Evolutionary conservation across 192 early-diverging fungal genomes (phyloP).

Genomic region (Entomortierella beljakovae): DNA sequence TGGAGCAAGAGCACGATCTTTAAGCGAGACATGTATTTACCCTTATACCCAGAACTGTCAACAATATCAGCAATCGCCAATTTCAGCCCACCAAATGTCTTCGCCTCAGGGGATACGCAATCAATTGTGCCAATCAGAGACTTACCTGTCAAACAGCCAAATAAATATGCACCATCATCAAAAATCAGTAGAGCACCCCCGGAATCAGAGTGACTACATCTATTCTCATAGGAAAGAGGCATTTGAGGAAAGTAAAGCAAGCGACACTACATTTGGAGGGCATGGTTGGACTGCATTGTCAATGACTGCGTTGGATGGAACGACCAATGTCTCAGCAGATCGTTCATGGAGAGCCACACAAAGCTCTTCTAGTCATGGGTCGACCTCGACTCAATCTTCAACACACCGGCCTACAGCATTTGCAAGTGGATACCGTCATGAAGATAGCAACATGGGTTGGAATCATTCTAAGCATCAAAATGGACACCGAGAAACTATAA

Average conservation of each 20-base stretch:
- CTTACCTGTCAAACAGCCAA: constrained; percentile 1
- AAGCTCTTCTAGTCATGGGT: not conserved
- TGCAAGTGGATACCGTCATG: not conserved
- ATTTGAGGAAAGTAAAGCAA: not conserved
- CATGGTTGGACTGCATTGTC: constrained; percentile 18
- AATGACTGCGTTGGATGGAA: constrained; percentile 39
- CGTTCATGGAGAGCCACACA: not conserved
- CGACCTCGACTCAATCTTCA: not conserved
- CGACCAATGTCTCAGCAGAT: constrained; percentile 12
- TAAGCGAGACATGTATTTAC: constrained; percentile 37
- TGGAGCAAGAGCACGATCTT: constrained; percentile 30
- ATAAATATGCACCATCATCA: not conserved
- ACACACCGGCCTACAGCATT: not conserved
- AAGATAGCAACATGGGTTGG: constrained; percentile 13
- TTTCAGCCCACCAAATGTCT: not conserved
- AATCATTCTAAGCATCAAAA: constrained; percentile 27
- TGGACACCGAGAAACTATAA: constrained; percentile 7
- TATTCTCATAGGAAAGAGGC: not conserved
- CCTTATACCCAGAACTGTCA: constrained; percentile 35
- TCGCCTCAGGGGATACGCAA: not conserved
- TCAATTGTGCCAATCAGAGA: not conserved
- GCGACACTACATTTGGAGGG: not conserved
- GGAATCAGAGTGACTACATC: constrained; percentile 28
- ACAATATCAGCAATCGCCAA: constrained; percentile 6
- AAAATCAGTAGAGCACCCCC: constrained; percentile 6